Conservation (phyloP, 1,284 basidiomycete genomes). For the Serendipita sp. region DNA sequence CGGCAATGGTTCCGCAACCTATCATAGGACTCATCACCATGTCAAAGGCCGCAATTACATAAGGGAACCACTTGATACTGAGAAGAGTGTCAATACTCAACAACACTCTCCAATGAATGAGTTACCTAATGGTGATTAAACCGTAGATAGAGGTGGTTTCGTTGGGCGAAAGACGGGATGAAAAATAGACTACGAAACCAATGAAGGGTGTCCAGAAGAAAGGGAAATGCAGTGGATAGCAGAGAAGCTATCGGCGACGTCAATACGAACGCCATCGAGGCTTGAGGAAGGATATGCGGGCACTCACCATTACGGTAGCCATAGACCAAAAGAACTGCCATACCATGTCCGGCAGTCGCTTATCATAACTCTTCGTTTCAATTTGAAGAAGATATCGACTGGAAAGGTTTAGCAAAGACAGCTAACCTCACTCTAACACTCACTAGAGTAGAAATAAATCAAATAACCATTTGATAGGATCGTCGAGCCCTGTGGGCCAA, state of each 20-base stretch:
- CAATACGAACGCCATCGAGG: constrained; percentile 9
- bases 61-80: constrained; percentile 62
- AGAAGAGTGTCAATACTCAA: not conserved
- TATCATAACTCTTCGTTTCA: constrained; percentile 44
- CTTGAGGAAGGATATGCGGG: not conserved
- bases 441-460: constrained; percentile 69
- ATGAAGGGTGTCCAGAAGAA: constrained; percentile 56
- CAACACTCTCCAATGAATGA: not conserved
- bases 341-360: constrained; percentile 54
- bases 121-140: constrained; percentile 37
- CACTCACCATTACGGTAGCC: constrained; percentile 43
- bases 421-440: constrained; percentile 16
- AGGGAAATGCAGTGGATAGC: constrained; percentile 45
- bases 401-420: not conserved
- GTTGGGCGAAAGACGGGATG: constrained; percentile 51
- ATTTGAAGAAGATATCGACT: constrained; percentile 53
- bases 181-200: constrained; percentile 53
- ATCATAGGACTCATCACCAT: constrained; percentile 25
- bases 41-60: constrained; percentile 59
- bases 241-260: constrained; percentile 30
- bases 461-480: constrained; percentile 50
- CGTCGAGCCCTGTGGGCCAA: constrained; percentile 25
- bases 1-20: constrained; percentile 40
- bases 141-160: constrained; percentile 61
- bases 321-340: constrained; percentile 55